Base-by-base conservation (phyloP, 164 flowering plant species). In the Sextonia rubra region DNA sequence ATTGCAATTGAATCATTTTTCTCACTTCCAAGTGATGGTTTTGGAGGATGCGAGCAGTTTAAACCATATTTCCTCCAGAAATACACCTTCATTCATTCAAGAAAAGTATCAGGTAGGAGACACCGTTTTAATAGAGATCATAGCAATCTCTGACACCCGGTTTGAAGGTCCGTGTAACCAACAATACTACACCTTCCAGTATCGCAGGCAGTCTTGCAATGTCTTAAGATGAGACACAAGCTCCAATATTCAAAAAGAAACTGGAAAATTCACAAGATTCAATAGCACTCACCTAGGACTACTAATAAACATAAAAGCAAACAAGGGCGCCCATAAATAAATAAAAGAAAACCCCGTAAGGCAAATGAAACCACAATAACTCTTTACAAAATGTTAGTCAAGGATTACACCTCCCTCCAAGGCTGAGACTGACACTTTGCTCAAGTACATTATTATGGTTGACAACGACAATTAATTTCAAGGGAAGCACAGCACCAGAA, bases 341-440 rank as follows among this genome's bases (percentile, higher is more conserved):
- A 4, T 0, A 1, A 12, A 24, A 61, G 14, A 25, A 23, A 61
- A 25, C 12, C 27, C 20, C 24, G 30, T 14, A 25, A 52, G 71
- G 71, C 71, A 69, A 69, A 60, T 7, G 55, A 65, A 70, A 63
- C 64, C 68, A 73, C 73, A 76, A 74, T 70, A 79, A 79, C 83
- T 77, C 86, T 82, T 82, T 79, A 81, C 86, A 83, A 80, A 86
- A 79, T 47, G 74, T 75, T 83, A 65, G 58, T 37, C 55, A 72
- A 82, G 75, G 74, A 83, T 56, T 72, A 80, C 82, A 76, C 75
- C 83, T 70, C 83, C 75, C 83, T 85, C 81, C 83, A 78, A 80
- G 66, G 66, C 76, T 62, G 78, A 69, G 55, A 75, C 76, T 74
- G 68, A 66, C 73, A 69, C 73, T 78, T 60, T 48, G 79, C 83